A percentile compares a stretch with the other conserved stretches of the same genome.
phyloP scores from a whole-genome alignment of 2,329 filamentous ascomycete species.

The Trichoderma sp. region DNA sequence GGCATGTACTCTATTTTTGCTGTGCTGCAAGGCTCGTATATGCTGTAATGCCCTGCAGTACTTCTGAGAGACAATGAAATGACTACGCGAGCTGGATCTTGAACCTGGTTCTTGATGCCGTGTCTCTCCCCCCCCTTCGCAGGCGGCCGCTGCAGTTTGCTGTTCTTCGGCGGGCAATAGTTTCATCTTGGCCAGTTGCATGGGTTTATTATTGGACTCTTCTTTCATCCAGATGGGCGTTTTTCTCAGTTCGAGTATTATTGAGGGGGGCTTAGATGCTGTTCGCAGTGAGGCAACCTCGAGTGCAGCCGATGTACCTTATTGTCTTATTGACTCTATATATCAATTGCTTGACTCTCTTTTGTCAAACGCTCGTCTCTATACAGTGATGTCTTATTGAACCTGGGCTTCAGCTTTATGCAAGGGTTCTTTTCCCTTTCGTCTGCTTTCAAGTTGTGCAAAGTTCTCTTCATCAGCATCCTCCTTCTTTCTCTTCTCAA shows the following conservation, averaged over 20 bases:
- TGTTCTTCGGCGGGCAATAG: background rate
- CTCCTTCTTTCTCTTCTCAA: background rate
- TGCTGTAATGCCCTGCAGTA: background rate
- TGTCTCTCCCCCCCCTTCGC: background rate
- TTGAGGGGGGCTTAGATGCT: background rate
- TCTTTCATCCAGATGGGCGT: background rate
- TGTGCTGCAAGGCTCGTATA: background rate
- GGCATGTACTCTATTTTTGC: background rate
- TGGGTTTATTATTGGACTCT: background rate
- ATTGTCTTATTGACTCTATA: constrained; percentile 8
- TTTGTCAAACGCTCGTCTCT: background rate
- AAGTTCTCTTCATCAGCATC: background rate
- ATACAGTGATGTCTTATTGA: background rate
- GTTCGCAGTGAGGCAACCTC: background rate
- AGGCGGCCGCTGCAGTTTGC: constrained; percentile 6
- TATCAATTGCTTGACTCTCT: background rate
- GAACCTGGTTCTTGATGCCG: background rate
- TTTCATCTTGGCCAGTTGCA: background rate
- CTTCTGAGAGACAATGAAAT: background rate
- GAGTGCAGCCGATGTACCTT: background rate
- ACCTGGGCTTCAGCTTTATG: background rate
- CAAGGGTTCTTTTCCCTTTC: background rate
- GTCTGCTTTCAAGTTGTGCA: background rate
- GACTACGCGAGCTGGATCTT: background rate
- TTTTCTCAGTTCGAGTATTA: background rate